Evolutionary conservation across 441 rosid genomes (phyloP), one percentile per base, ranked within the genome.

Genomic region (Bocquillonia castaneifolia): DNA sequence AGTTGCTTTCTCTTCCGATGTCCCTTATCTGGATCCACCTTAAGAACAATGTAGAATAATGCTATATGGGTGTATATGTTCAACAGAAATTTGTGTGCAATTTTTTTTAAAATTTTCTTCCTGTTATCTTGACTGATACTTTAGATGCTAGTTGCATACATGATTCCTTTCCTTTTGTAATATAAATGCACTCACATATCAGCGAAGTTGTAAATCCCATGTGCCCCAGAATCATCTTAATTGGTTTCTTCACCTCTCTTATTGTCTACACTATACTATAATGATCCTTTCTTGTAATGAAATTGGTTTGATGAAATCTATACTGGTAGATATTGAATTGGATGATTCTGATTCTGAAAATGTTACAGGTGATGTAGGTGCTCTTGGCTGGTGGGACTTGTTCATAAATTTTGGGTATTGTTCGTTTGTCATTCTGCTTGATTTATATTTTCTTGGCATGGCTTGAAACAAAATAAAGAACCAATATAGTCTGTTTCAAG

Each of bases 371-470:
- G 93, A 85, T 74, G 84, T 91, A 3, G 86, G 87, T 70, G 87
- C 96, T 78, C 91, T 93, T 80, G 86, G 96, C 77, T 91, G 99
- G 99, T 93, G 99, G 99, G 96, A 89, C 72, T 83, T 93, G 79
- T 94, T 94, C 72, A 85, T 94, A 82, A 94, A 92, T 79, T 86
- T 91, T 78, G 88, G 97, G 97, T 92, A 80, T 55, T 56, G 66
- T 56, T 76, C 40, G 48, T 22, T 74, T 64, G 66, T 72, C 66
- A 58, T 69, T 78, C 42, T 67, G 23, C 67, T 74, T 29, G 52
- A 15, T 48, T 36, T 55, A 10, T 34, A 32, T 37, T 65, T 45
- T 39, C 12, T 28, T 3, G 8, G 12, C 18, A 23, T 26, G 59
- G 13, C 63, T 65, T 56, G 13, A 26, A 31, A 51, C 14, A 20